Percentiles rank a stretch among this genome's conserved stretches.
These are phyloP conservation scores for Talinum fruticosum DNA, from an alignment of 148 eudicot species.

Conservation along the genomic window DNA sequence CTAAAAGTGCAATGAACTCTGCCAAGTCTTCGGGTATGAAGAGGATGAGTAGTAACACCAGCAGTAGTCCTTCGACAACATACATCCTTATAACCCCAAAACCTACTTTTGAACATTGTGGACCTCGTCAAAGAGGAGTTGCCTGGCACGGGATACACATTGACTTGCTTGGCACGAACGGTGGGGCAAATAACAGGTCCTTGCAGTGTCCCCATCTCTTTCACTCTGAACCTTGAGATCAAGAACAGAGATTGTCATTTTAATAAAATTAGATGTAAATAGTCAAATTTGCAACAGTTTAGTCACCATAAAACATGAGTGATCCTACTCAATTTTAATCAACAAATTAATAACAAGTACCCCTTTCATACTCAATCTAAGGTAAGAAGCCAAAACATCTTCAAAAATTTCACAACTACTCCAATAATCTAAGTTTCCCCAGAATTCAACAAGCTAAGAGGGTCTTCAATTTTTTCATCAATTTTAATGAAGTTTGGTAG, in stretches of 20 bases:
- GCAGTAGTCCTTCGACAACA: conserved; percentile 30
- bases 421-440: background rate
- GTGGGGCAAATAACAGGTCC: conserved; percentile 74
- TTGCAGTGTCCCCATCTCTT: conserved; percentile 70
- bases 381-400: background rate
- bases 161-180: conserved; percentile 55
- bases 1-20: conserved; percentile 60
- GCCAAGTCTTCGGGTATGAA: conserved; percentile 33
- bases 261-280: background rate
- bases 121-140: conserved; percentile 40
- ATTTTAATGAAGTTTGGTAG: background rate
- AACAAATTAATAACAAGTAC: background rate
- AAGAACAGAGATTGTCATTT: conserved; percentile 2
- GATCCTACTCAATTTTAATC: background rate
- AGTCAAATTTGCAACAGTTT: background rate
- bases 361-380: background rate
- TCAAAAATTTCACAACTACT: background rate
- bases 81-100: conserved; percentile 50
- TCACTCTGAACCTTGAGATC: conserved; percentile 17
- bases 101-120: conserved; percentile 44
- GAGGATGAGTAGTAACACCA: conserved; percentile 23
- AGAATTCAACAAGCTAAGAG: too few relatives aligned
- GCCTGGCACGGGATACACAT: conserved; percentile 36
- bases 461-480: background rate
- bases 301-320: background rate